Evolutionary conservation across 1,284 basidiomycete species (phyloP).

Genomic region (Melampsora medusae): DNA sequence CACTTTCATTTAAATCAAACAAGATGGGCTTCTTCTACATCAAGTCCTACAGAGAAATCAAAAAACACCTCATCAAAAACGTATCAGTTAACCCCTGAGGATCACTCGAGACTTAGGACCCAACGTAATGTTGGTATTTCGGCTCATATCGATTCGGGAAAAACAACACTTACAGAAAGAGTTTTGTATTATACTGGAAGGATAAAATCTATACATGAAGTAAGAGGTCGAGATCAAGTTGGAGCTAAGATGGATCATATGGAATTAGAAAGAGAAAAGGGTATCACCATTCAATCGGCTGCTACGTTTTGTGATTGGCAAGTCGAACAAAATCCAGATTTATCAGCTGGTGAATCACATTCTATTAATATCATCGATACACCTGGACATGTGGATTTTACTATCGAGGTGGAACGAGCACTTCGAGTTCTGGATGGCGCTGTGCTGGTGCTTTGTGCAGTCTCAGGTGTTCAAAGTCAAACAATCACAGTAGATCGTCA

Average conservation of each 20-base stretch:
- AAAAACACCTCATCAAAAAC: conserved; percentile 3
- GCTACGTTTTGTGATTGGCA: conserved; percentile 97
- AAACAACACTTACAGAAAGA: conserved; percentile 98
- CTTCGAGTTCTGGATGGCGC: conserved; percentile 95
- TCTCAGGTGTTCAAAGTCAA: conserved; percentile 95
- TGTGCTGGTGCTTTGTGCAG: conserved; percentile 92
- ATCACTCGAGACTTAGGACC: conserved; percentile 52
- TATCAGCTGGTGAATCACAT: conserved; percentile 16
- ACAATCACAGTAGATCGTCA: conserved; percentile 98
- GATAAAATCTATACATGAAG: conserved; percentile 95
- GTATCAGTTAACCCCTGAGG: conserved; percentile 48
- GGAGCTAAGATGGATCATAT: conserved; percentile 99
- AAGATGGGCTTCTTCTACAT: conserved; percentile 1
- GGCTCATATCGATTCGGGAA: conserved; percentile 76
- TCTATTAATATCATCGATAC: conserved; percentile 97
- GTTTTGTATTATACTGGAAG: conserved; percentile 95
- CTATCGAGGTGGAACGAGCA: conserved; percentile 97
- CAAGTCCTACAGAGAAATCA: conserved; percentile 5
- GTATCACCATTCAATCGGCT: conserved; percentile 98
- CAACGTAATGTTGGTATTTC: conserved; percentile 58
- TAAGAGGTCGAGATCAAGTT: conserved; percentile 87
- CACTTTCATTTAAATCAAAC: conserved; percentile 1
- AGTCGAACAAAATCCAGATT: conserved; percentile 50
- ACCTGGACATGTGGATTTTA: conserved; percentile 98
- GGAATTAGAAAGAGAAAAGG: conserved; percentile 98